Conservation (phyloP, 2,329 filamentous ascomycete genomes). For the Pezicula rhizophila region DNA sequence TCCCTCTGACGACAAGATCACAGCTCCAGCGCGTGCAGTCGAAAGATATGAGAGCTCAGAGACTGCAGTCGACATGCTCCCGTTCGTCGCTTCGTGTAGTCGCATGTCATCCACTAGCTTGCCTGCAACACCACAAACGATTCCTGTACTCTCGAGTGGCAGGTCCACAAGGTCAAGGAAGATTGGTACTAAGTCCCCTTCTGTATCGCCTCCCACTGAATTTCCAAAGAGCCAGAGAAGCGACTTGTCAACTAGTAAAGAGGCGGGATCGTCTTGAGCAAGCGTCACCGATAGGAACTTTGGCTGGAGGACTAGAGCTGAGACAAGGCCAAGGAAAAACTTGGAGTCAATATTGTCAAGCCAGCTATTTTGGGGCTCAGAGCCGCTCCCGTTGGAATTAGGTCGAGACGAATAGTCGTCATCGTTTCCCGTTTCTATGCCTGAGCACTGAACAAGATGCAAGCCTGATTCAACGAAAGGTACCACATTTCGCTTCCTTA, state of each 20-base stretch:
- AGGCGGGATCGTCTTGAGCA: slow-evolving; percentile 67
- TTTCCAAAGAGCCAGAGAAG: slow-evolving; percentile 63
- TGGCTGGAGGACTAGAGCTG: slow-evolving; percentile 55
- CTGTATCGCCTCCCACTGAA: slow-evolving; percentile 69
- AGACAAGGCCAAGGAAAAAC: slow-evolving; percentile 57
- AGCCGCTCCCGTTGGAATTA: slow-evolving; percentile 30
- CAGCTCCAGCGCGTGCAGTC: slow-evolving; percentile 81
- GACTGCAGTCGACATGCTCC: neutral
- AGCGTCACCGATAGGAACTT: slow-evolving; percentile 70
- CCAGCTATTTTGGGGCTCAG: slow-evolving; percentile 35
- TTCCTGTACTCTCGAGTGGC: slow-evolving; percentile 83
- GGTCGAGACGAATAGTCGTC: slow-evolving; percentile 31
- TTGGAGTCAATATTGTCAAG: slow-evolving; percentile 56
- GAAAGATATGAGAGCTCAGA: slow-evolving; percentile 87
- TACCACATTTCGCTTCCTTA: slow-evolving; percentile 70
- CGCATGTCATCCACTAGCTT: slow-evolving; percentile 69
- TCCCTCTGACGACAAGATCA: slow-evolving; percentile 75
- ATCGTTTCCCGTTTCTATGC: slow-evolving; percentile 33
- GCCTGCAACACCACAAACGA: slow-evolving; percentile 89
- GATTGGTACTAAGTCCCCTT: slow-evolving; percentile 73
- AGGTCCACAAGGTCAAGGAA: slow-evolving; percentile 78
- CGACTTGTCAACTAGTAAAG: slow-evolving; percentile 63
- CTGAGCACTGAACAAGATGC: slow-evolving; percentile 77
- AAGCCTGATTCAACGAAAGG: slow-evolving; percentile 65
- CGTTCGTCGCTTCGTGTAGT: neutral